Base-by-base conservation (phyloP, 495 filamentous ascomycete genomes). In the Aspergillus heteromorphus region DNA sequence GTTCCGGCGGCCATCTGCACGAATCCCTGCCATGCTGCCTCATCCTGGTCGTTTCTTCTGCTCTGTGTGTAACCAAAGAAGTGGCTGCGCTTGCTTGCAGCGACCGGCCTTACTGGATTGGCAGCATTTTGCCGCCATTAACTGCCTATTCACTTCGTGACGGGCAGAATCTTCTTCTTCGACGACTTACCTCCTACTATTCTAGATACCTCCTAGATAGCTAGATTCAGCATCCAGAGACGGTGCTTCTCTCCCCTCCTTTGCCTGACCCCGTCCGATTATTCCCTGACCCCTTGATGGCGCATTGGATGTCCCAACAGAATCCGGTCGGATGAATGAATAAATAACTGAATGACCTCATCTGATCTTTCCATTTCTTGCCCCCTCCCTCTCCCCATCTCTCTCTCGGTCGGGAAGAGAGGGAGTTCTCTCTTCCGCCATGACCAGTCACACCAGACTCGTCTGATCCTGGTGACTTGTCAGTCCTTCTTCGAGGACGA, bases 11-110 rank as follows among this genome's bases (percentile, higher is more conserved):
- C 58, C 42, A 38, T 45, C 59, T 58, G 58, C 55, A 58, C 31
- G 51, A 49, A 65, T 61, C 62, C 62, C 62, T 65, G 62, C 51
- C 58, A 55, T 38, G 40, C 49, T 38, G 56, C 27, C 34, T 17
- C 20, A 58, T 51, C 64, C 56, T 59, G 54, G 50, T 53, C 48
- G 42, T 45, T 56, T 59, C 53, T 58, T 58, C 56, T 60, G 53
- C 42, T 53, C 48, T 48, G 40, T 56, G 63, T 68, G 68, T 69
- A 67, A 73, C 68, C 56, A 62, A 51, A 42, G 53, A 48, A 47
- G 27, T 49, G 51, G 51, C 21, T 51, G 58, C 58, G 62, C 62
- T 60, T 64, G 62, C 58, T 56, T 61, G 62, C 58, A 64, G n/a
- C n/a, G n/a, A n/a, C 54, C 17, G 14, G 23, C 48, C 17, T 34